These are phyloP conservation scores for Saccharomycopsis fodiens DNA, from an alignment of 805 yeast species.

Conservation along the genomic window DNA sequence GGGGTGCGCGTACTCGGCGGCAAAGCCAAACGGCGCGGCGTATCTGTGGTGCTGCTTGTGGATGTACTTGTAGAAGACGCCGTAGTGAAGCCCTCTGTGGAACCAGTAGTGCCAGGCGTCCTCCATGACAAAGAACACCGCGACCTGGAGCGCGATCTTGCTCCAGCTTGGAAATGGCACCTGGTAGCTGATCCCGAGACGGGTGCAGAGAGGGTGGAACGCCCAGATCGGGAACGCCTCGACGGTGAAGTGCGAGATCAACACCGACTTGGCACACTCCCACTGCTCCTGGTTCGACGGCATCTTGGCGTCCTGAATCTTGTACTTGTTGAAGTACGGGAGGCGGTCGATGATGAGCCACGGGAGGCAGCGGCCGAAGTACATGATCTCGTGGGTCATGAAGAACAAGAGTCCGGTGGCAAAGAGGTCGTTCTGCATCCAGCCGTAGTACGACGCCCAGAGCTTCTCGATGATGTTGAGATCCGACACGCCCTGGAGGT, in stretches of 20 bases:
- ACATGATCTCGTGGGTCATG: constrained; percentile 58
- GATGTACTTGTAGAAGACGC: constrained; percentile 62
- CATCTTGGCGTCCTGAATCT: constrained; percentile 61
- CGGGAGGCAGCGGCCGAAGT: constrained; percentile 73
- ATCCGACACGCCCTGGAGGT: background rate
- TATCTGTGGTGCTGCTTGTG: constrained; percentile 82
- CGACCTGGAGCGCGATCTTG: constrained; percentile 47
- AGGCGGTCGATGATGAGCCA: constrained; percentile 66
- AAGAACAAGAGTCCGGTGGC: constrained; percentile 71
- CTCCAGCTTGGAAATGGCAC: constrained; percentile 62
- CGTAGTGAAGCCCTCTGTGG: constrained; percentile 67
- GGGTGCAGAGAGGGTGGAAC: constrained; percentile 67
- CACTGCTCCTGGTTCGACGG: constrained; percentile 65
- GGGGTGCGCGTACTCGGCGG: constrained; percentile 86
- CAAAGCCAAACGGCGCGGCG: constrained; percentile 79
- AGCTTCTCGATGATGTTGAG: constrained; percentile 41
- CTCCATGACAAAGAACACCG: constrained; percentile 63
- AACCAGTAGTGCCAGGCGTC: constrained; percentile 79
- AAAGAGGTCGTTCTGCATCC: constrained; percentile 59
- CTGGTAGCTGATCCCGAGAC: constrained; percentile 49
- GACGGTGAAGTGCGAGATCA: constrained; percentile 63
- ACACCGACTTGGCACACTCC: constrained; percentile 67
- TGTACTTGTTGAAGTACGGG: constrained; percentile 63
- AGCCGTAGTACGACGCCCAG: constrained; percentile 68
- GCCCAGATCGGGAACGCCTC: constrained; percentile 82